Evolutionary conservation across 306 rosid genomes (phyloP), one percentile per base, ranked within the genome.

Genomic region (Prunus padus): DNA sequence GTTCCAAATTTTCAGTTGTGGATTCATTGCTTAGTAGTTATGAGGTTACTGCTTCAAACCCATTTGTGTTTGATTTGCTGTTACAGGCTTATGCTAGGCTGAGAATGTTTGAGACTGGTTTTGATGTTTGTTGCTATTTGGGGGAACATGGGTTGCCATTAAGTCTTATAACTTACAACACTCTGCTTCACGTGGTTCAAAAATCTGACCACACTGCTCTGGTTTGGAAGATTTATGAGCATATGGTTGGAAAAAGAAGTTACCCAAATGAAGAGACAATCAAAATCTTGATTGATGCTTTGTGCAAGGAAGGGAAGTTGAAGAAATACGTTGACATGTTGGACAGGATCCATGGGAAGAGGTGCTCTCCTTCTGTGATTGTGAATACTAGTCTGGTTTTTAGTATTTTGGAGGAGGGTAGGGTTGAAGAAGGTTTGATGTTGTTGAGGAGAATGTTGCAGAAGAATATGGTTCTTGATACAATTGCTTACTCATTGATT

Each of bases 271-370:
- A 15, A 8, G 81, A 74, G n/a, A 90, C 87, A 2, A 77, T 86
- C 33, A 79, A 83, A 67, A 88, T 80, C 60, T 84, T 94, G 93
- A 74, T 87, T 47, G 79, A 81, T 67, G 85, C 90, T 8, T 74
- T 94, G 82, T 92, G 98, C 80, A 91, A 87, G 78, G 95, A 88
- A 49, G 98, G 98, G 63, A 72, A 86, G 63, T 65, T 94, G 81
- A 85, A 64, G 80, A 82, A 79, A 71, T 67, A 4, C 70, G 85
- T 86, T 23, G 86, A 85, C 18, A 37, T 76, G n/a, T 68, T 92
- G 86, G 92, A 87, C 55, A 85, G 82, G 61, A 87, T 94, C 30
- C 77, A 82, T 68, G 88, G 83, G 23, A 86, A 72, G 57, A 75
- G 85, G 52, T 79, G 82, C 73, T 77, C 89, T 76, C 94, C 98